These are phyloP conservation scores for Colletotrichum acutatum DNA, from an alignment of 2,329 filamentous ascomycete genomes.

Conservation along the genomic window DNA sequence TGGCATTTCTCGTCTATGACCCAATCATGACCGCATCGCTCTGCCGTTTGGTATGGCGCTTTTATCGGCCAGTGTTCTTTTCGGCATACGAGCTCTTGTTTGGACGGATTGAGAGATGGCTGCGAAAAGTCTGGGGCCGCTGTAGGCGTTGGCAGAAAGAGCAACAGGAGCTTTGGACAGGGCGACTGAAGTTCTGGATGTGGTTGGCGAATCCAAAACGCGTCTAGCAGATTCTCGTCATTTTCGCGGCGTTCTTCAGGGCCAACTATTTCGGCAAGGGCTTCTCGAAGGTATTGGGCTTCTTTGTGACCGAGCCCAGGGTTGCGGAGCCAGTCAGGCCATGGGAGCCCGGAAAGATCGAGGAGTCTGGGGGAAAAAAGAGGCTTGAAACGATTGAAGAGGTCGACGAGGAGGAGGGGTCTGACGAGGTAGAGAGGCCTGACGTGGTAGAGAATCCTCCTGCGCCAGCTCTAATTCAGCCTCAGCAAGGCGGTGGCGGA, in stretches of 20 bases:
- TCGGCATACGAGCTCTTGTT: background rate
- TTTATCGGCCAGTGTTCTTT: background rate
- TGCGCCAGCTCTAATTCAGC: background rate
- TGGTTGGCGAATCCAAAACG: background rate
- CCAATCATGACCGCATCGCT: background rate
- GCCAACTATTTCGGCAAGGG: background rate
- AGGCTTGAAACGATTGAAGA: no score
- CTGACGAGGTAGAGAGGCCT: background rate
- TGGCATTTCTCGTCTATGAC: background rate
- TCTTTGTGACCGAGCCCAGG: background rate
- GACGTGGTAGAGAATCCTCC: background rate
- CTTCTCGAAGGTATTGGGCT: background rate
- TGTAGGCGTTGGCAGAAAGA: no score
- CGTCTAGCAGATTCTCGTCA: background rate
- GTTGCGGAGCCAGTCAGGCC: background rate
- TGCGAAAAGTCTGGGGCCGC: no score
- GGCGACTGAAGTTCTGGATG: background rate
- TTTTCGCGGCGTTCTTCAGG: background rate
- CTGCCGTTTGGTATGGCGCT: background rate
- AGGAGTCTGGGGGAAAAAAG: background rate
- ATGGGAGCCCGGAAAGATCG: background rate
- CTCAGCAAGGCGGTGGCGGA: background rate
- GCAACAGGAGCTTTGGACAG: no score
- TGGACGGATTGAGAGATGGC: background rate
- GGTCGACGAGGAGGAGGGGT: no score